These are phyloP conservation scores for Arthroderma sp. DNA, from an alignment of 2,329 filamentous ascomycete genomes.

Conservation along the genomic window DNA sequence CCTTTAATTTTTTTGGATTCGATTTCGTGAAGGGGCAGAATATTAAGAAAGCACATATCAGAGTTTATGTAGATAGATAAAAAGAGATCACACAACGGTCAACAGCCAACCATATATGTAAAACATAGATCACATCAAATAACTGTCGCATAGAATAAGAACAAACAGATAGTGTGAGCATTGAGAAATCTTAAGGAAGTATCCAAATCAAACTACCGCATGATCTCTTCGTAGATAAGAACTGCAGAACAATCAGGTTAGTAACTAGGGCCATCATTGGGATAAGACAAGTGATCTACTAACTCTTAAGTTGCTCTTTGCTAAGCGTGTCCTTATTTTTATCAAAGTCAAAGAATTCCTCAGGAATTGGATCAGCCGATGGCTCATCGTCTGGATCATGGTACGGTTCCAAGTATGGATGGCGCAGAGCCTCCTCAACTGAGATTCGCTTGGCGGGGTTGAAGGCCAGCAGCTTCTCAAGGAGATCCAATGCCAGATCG, in stretches of 20 bases:
- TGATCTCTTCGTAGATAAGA: conserved; percentile 96
- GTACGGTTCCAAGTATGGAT: conserved; percentile 96
- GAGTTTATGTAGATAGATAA: conserved; percentile 1
- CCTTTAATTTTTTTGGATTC: no score
- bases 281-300: conserved; percentile 16
- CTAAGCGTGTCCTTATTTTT: conserved; percentile 98
- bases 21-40: no score
- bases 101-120: no score
- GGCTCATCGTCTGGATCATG: conserved; percentile 98
- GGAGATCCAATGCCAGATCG: conserved; percentile 81
- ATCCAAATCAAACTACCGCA: conserved; percentile 39
- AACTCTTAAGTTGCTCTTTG: conserved; percentile 94
- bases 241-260: conserved; percentile 26
- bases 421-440: conserved; percentile 91
- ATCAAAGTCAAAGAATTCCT: conserved; percentile 99
- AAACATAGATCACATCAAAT: no score
- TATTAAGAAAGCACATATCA: background rate
- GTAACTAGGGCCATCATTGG: conserved; percentile 4
- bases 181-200: background rate
- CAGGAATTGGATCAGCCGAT: conserved; percentile 87
- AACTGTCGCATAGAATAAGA: no score
- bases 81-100: no score
- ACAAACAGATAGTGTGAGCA: no score
- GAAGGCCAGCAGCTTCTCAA: conserved; percentile 93
- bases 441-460: conserved; percentile 98